Evolutionary conservation across 768 basidiomycete genomes (phyloP), one percentile per base, ranked within the genome.

Genomic region (Rhizopogon vulgaris): DNA sequence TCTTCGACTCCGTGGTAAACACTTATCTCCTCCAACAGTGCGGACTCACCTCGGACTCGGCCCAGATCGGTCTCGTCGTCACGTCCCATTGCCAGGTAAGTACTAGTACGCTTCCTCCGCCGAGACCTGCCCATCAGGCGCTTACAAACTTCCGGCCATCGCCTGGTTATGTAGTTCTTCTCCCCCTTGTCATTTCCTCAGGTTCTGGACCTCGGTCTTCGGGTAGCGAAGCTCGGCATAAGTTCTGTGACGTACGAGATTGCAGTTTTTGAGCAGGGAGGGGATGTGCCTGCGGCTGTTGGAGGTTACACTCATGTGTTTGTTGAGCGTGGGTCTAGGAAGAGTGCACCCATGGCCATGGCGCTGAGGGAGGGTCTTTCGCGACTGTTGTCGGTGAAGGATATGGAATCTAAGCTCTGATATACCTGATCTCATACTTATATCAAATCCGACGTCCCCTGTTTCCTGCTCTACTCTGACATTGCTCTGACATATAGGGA

Each of bases 281-380:
- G 52, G 30, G 52, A 66, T 6, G 32, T 48, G 3, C 72, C 73
- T 0, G 70, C 67, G 15, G 76, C 73, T 2, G 74, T 78, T 1
- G 78, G 77, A 14, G 77, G 76, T 9, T 90, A 91, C 51, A 90
- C 86, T 0, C 89, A 92, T 64, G 89, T 91, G n/a, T 91, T 90
- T 61, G 89, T 92, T 3, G 80, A 82, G 25, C 78, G 75, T 40
- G 57, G 59, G 49, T 78, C 77, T 39, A 69, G 89, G 42, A 82
- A 78, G 69, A 83, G 84, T 52, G 66, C 68, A 0, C 56, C 70
- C 0, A 84, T 89, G 60, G 66, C 59, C 34, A 51, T 61, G 2
- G 63, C 56, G 50, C 74, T 71, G 25, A 74, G 72, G 55, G 67
- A 60, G 3, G 85, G 84, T 0, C 67, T 90, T 30, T 49, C 53